Percentiles rank a stretch among this genome's conserved stretches.
Evolutionary conservation across 495 filamentous ascomycete species (phyloP).

Genomic region (Talaromyces trachyspermus): DNA sequence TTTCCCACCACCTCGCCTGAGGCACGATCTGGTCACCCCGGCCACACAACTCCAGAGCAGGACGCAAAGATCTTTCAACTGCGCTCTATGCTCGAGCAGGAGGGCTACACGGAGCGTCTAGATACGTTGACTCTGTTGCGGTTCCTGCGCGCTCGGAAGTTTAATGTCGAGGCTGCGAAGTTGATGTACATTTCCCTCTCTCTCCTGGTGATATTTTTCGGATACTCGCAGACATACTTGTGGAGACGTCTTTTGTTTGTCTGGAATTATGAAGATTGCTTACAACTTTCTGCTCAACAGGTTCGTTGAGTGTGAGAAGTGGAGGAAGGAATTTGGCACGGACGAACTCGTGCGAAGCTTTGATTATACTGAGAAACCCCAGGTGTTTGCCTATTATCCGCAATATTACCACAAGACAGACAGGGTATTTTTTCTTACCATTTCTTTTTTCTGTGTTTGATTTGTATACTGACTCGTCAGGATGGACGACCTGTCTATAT

Average conservation of each 20-base stretch:
- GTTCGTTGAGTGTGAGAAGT: slow-evolving; percentile 87
- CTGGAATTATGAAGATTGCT: slow-evolving; percentile 9
- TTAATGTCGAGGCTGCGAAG: slow-evolving; percentile 77
- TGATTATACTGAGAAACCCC: slow-evolving; percentile 78
- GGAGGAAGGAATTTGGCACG: slow-evolving; percentile 81
- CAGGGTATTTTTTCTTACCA: slow-evolving; percentile 55
- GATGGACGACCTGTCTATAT: slow-evolving; percentile 97
- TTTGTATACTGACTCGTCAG: slow-evolving; percentile 32
- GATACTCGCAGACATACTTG: neutral
- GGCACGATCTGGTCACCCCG: slow-evolving; percentile 70
- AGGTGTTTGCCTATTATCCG: slow-evolving; percentile 89
- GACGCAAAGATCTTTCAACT: slow-evolving; percentile 86
- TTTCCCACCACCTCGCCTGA: slow-evolving; percentile 74
- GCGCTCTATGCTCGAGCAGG: slow-evolving; percentile 72
- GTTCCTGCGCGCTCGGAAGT: slow-evolving; percentile 91
- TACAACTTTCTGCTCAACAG: slow-evolving; percentile 34
- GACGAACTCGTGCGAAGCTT: slow-evolving; percentile 75
- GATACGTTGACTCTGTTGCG: slow-evolving; percentile 88
- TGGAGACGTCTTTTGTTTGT: neutral
- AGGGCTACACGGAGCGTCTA: slow-evolving; percentile 75
- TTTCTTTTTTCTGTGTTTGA: neutral
- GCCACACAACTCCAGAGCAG: slow-evolving; percentile 79
- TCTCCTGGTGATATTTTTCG: neutral
- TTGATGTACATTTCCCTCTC: slow-evolving; percentile 58
- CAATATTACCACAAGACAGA: slow-evolving; percentile 99